A percentile compares a stretch with the other conserved stretches of the same genome.
Evolutionary conservation across 2,329 filamentous ascomycete genomes (phyloP).

Genomic region (Trichophyton verrucosum): DNA sequence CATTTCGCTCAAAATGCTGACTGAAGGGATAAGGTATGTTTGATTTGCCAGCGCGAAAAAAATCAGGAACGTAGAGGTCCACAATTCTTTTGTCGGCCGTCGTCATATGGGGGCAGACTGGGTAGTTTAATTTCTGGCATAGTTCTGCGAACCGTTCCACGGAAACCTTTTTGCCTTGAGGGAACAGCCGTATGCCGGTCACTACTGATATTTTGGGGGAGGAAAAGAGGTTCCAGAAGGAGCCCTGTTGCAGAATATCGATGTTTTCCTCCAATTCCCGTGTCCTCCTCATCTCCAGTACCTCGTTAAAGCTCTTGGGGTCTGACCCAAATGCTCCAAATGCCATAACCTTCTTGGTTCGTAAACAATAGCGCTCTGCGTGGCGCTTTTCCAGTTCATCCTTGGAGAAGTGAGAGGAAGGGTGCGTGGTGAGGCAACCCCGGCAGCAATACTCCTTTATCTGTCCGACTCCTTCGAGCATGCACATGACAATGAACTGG

Average conservation of each 20-base stretch:
- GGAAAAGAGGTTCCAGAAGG: neutral
- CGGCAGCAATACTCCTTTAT: constrained; percentile 4
- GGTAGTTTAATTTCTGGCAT: neutral
- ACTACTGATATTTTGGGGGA: neutral
- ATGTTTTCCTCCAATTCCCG: neutral
- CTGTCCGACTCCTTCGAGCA: constrained; percentile 4
- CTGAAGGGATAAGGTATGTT: too few species aligned
- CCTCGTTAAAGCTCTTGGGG: neutral
- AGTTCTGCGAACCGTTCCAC: neutral
- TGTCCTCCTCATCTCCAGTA: neutral
- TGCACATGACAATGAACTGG: neutral
- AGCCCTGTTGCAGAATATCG: neutral
- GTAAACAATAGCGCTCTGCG: neutral
- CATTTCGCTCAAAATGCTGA: neutral
- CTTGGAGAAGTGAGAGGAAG: neutral
- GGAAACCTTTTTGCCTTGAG: neutral
- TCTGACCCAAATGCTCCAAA: neutral
- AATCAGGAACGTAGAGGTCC: neutral
- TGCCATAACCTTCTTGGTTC: neutral
- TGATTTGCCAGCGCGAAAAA: too few species aligned
- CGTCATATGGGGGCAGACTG: neutral
- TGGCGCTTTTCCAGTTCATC: neutral
- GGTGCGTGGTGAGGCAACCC: neutral
- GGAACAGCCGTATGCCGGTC: neutral
- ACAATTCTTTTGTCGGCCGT: neutral